phyloP scores from a whole-genome alignment of 129 eudicot species.

The Dittrichia graveolens region DNA sequence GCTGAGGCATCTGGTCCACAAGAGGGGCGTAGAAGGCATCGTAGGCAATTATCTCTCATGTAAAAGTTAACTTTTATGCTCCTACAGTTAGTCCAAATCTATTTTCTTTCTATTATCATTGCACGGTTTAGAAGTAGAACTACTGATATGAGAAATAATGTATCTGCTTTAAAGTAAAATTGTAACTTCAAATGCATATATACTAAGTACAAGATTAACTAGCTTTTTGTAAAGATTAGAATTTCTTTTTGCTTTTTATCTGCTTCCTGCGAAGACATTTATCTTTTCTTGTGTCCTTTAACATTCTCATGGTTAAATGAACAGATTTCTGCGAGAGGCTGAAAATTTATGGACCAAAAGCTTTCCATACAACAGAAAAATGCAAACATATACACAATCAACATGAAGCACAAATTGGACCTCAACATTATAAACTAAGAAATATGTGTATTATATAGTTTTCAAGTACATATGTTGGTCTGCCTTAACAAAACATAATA shows the following conservation, averaged over 20 bases:
- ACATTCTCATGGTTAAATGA: neutral
- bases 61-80: constrained; percentile 24
- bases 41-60: constrained; percentile 51
- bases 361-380: neutral
- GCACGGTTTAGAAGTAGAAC: constrained; percentile 6
- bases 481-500: too few species aligned
- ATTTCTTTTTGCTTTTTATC: neutral
- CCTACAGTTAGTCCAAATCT: neutral
- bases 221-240: constrained; percentile 17
- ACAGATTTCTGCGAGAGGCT: neutral
- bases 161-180: constrained; percentile 10
- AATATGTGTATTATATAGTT: too few species aligned
- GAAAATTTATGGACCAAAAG: neutral
- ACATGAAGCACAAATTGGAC: neutral
- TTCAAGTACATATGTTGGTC: too few species aligned
- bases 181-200: constrained; percentile 38
- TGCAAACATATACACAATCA: neutral
- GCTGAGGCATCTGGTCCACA: constrained; percentile 38
- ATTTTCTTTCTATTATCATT: constrained; percentile 5
- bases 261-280: constrained; percentile 6
- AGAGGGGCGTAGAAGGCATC: constrained; percentile 34
- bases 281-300: neutral
- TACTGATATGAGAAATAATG: constrained; percentile 13
- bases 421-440: neutral
- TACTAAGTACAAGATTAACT: constrained; percentile 21